Percentiles rank a stretch among this genome's conserved stretches.
phyloP scores from a whole-genome alignment of 177 flowering plant species.

The Telopea speciosissima region DNA sequence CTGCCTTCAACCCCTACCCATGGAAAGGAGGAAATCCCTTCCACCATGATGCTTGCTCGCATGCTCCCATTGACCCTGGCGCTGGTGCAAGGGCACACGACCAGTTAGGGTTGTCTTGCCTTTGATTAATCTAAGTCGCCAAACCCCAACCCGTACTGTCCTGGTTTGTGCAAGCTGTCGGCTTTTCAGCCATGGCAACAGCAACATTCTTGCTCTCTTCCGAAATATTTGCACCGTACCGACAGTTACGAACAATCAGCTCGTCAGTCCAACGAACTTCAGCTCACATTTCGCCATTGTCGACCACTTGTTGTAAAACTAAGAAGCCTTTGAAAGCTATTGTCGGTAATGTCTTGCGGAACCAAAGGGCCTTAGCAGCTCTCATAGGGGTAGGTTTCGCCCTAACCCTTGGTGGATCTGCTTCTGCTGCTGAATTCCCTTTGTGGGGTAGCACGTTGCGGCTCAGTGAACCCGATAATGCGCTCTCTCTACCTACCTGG shows the following conservation, averaged over 20 bases:
- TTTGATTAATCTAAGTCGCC: too few relatives aligned
- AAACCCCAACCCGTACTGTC: not conserved
- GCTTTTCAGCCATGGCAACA: not conserved
- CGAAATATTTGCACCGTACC: not conserved
- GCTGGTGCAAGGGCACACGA: too few relatives aligned
- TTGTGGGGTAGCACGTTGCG: constrained; percentile 26
- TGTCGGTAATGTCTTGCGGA: not conserved
- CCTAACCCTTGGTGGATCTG: constrained; percentile 23
- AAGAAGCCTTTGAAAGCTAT: not conserved
- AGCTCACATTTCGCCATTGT: constrained; percentile 7
- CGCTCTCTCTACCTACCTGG: constrained; percentile 96
- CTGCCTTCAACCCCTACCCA: too few relatives aligned
- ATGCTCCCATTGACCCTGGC: too few relatives aligned
- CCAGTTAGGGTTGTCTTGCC: too few relatives aligned
- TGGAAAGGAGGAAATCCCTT: too few relatives aligned
- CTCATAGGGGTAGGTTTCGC: constrained; percentile 38
- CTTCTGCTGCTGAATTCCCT: constrained; percentile 42
- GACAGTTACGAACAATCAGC: not conserved
- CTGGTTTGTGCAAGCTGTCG: not conserved
- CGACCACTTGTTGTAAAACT: not conserved
- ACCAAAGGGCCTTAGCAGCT: constrained; percentile 9
- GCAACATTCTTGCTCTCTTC: not conserved
- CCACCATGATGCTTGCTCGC: too few relatives aligned
- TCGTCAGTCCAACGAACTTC: not conserved
- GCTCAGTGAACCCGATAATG: constrained; percentile 69